phyloP scores from a whole-genome alignment of 2,329 filamentous ascomycete species.

The Colletotrichum kahawae region DNA sequence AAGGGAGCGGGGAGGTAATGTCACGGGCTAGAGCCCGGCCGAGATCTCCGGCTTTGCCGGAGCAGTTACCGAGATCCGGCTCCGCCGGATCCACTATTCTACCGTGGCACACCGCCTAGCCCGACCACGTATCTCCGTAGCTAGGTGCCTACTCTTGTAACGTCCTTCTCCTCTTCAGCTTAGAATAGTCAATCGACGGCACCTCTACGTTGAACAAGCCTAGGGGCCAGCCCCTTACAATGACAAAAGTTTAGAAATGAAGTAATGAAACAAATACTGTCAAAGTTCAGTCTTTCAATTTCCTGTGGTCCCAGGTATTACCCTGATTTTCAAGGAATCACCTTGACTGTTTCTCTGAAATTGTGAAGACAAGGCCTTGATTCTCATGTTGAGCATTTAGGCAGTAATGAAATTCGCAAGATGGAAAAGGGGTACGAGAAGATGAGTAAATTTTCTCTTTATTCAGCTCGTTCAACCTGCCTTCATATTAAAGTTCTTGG shows the following conservation, averaged over 20 bases:
- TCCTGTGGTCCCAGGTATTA: not conserved
- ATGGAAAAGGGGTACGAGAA: not conserved
- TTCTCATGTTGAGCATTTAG: not conserved
- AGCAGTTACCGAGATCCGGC: too few species aligned
- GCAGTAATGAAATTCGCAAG: not conserved
- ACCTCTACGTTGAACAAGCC: too few species aligned
- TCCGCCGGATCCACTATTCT: too few species aligned
- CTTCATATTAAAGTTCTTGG: fast-evolving
- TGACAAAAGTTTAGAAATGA: not conserved
- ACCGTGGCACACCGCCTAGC: too few species aligned
- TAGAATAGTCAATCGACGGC: too few species aligned
- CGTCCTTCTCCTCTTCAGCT: too few species aligned
- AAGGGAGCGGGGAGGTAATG: too few species aligned
- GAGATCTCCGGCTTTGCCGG: too few species aligned
- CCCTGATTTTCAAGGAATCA: not conserved
- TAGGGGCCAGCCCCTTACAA: too few species aligned
- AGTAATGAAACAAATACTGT: not conserved
- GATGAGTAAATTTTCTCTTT: fast-evolving
- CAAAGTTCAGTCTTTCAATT: not conserved
- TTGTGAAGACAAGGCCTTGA: not conserved
- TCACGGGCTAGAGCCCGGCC: too few species aligned
- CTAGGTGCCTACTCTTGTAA: too few species aligned
- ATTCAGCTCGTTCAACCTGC: not conserved
- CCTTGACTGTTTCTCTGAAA: not conserved
- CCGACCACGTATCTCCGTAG: too few species aligned